Base-by-base conservation (phyloP, 108 stramenopile genomes). In the Ochromonas danica region DNA sequence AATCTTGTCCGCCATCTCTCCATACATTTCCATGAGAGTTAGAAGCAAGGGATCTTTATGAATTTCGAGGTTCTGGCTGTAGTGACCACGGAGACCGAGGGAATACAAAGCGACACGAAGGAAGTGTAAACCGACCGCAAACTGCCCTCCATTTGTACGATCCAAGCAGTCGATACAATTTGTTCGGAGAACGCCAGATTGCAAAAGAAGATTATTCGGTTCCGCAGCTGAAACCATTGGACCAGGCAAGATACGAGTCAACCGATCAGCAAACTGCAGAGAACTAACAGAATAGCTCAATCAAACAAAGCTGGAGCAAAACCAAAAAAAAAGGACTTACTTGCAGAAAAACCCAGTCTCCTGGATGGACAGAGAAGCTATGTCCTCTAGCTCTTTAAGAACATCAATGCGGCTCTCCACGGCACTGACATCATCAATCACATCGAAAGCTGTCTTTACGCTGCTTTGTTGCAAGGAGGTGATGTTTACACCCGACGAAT, bases 161-260 rank as follows among this genome's bases (percentile, higher is more conserved):
- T 97, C 96, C n/a, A 96, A 71, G 30, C 67, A 93, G 90, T 99
- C 98, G 75, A 99, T 96, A 81, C 98, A 99, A 83, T 99, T 99
- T 0, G 96, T 97, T 70, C 98, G 87, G 27, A 97, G 84, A 51
- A 99, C 94, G 25, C 98, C 98, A 17, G 86, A 85, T 80, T 99
- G 96, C 1, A 77, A 17, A 0, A 79, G 70, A 30, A 31, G 25
- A 67, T 25, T 25, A 6, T 3, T 67, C 10, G 33, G 31, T 36
- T 67, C 31, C 10, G 63, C 63, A 10, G 45, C 6, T 6, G 22
- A 14, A 51, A 51, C 45, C 22, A 14, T 6, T 51, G 45, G 22
- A 22, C 14, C 22, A 14, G 6, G 14, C 45, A 51, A 51, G 6
- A 51, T 14, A 14, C 45, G 45, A 51, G 22, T n/a, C n/a, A n/a